Conservation (phyloP, 2,329 filamentous ascomycete species). For the Claviceps digitariae region DNA sequence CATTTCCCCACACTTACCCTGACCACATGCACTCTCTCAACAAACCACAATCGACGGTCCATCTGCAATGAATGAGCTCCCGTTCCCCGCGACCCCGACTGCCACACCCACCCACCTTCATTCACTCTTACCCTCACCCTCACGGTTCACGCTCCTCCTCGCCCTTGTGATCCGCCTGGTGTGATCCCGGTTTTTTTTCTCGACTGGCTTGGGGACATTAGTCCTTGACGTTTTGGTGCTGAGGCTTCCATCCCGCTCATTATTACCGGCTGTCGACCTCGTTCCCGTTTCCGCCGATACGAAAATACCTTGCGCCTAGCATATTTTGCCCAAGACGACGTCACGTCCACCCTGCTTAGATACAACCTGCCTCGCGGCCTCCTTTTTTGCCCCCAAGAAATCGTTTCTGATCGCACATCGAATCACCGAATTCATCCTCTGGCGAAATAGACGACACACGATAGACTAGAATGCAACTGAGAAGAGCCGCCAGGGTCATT, state of each 20-base stretch:
- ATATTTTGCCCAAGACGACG: neutral
- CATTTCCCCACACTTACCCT: slow-evolving; percentile 1
- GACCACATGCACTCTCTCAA: neutral
- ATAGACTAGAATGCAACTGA: slow-evolving; percentile 51
- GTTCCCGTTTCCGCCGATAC: neutral
- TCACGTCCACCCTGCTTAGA: neutral
- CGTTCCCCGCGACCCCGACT: neutral
- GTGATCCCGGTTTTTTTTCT: neutral
- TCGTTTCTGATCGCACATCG: neutral
- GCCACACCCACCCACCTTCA: neutral
- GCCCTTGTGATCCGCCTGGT: neutral
- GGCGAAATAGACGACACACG: slow-evolving; percentile 2
- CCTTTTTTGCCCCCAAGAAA: neutral
- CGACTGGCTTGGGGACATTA: neutral
- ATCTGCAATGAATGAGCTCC: neutral
- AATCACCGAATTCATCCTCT: neutral
- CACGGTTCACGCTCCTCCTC: no score
- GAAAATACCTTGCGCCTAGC: neutral
- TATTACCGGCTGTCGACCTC: no score
- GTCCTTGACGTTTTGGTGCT: neutral
- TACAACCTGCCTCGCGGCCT: neutral
- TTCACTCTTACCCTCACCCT: no score
- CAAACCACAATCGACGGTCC: neutral
- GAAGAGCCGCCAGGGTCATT: slow-evolving; percentile 79
- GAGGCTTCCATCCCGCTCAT: neutral